Evolutionary conservation across 805 yeast genomes (phyloP), one percentile per base, ranked within the genome.

Genomic region (Sugiyamaella floridensis): DNA sequence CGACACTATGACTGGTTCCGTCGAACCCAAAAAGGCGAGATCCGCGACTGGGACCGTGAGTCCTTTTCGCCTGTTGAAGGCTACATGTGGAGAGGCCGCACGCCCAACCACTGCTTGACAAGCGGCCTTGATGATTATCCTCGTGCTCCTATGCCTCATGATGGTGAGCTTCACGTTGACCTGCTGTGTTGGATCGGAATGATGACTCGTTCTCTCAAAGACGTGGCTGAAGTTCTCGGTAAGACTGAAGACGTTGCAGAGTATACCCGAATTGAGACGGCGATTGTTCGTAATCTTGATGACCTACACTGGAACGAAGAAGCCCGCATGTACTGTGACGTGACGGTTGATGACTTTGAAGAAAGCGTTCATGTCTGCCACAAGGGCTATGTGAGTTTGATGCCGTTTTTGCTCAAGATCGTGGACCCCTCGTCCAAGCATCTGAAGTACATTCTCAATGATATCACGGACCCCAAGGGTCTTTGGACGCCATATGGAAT

Each of bases 71-170:
- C 64, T 19, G 63, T 67, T 7, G 96, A 89, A 65, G 86, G 82
- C 0, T 93, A 85, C 66, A 76, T 96, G 66, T 93, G 99, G 99
- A 78, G 89, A 54, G 99, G 98, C 4, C 80, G 98, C 59, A 86
- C 97, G 0, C 72, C 75, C 18, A 78, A 83, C 2, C 97, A 88
- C 62, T 86, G 96, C 65, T 74, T 92, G 50, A 93, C 99, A 8
- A 85, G 95, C 67, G 99, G 99, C 0, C 67, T 93, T 40, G 99
- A 93, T 68, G 99, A 93, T 65, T 93, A 90, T 63, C 99, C 99
- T 37, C 79, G 99, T 56, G 84, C 89, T 1, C 71, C 73, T 26
- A 80, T 78, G 6, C 92, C 95, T 1, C 96, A 89, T 67, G 76
- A 83, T 42, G 95, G 95, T 1, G 99, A 93, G 69, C 73, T 93